Evolutionary conservation across 2,329 filamentous ascomycete genomes (phyloP).

Genomic region (Thielaviopsis ethacetica): DNA sequence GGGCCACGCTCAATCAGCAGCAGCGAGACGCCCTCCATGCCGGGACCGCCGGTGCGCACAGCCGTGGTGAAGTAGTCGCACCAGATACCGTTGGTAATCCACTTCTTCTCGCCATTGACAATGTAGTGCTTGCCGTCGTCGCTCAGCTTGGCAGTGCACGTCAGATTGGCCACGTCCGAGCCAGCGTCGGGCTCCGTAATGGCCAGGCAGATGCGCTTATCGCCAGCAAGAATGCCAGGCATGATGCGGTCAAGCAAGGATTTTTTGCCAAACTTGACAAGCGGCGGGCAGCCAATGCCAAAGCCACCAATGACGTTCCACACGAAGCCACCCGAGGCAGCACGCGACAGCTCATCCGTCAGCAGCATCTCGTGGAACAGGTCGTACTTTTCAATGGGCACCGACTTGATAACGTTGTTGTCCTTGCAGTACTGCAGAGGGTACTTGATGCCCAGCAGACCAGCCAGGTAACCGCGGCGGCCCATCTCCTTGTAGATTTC

Average conservation of each 20-base stretch:
- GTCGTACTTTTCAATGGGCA: constrained; percentile 83
- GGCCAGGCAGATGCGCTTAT: constrained; percentile 94
- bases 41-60: constrained; percentile 71
- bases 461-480: constrained; percentile 80
- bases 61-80: constrained; percentile 95
- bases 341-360: constrained; percentile 83
- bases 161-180: constrained; percentile 86
- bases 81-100: constrained; percentile 98
- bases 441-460: constrained; percentile 71
- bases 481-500: constrained; percentile 94
- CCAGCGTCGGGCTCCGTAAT: constrained; percentile 96
- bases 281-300: constrained; percentile 80
- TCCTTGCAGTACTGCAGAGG: constrained; percentile 58
- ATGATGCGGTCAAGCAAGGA: constrained; percentile 71
- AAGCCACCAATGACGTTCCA: constrained; percentile 97
- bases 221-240: constrained; percentile 72
- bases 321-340: constrained; percentile 80
- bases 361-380: constrained; percentile 94
- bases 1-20: constrained; percentile 83
- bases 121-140: constrained; percentile 98
- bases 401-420: constrained; percentile 53
- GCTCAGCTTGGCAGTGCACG: constrained; percentile 84
- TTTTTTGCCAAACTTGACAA: constrained; percentile 85
- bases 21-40: constrained; percentile 85
- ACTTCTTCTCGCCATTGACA: constrained; percentile 99